Evolutionary conservation across 2,329 filamentous ascomycete genomes (phyloP), one percentile per base, ranked within the genome.

Genomic region (Sordariomycetes sp.): DNA sequence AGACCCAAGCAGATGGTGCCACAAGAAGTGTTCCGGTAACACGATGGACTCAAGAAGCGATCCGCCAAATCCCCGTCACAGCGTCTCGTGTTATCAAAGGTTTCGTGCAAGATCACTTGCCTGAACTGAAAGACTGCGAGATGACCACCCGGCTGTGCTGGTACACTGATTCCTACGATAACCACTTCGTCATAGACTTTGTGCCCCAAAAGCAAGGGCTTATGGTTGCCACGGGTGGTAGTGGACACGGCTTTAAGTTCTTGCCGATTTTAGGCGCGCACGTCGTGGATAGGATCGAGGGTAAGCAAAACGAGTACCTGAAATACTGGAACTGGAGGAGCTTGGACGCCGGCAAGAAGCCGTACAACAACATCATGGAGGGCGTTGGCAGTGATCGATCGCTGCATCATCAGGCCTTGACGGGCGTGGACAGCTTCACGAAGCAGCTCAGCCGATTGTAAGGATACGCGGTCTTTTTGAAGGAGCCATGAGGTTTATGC

Each of bases 231-330:
- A 79, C 75, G 0, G 75, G 72, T 1, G 77, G 76, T 0, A 70
- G 65, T 23, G 75, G 76, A 0, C 75, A 79, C 49, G 75, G 61
- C 0, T 79, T 78, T 50, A 79, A 79, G 43, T 79, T 74, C 39
- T 46, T 39, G n/a, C 34, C 38, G 8, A 39, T 31, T 15, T 28
- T 39, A 6, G 34, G 38, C 9, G 16, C n/a, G 11, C 34, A 37
- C 21, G 31, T 39, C 8, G 38, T 39, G 9, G 38, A 39, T 23
- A 21, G 8, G 8, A 32, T 39, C 8, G 38, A 37, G 17, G 34
- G 23, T 10, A 39, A 34, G 15, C 6, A 21, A 11, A 39, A 39
- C 17, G 23, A 35, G 10, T 34, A 34, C 30, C n/a, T 37, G 5
- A 12, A 14, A 4, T 27, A 27, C 20, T 39, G 38, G 38, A 27